Evolutionary conservation across 768 basidiomycete species (phyloP).

Genomic region (Asterophora lycoperdoides): DNA sequence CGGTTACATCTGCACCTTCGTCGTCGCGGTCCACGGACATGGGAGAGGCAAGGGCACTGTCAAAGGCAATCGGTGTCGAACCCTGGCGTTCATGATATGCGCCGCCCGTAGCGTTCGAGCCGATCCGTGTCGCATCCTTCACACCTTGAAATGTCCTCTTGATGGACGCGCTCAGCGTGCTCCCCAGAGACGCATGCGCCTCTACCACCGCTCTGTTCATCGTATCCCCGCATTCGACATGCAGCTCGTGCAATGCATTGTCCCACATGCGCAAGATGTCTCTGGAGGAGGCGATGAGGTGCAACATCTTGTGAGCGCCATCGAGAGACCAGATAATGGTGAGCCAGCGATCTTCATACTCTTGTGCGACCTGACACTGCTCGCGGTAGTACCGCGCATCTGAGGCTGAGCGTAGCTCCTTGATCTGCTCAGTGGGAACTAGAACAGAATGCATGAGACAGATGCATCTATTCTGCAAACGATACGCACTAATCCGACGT

Average conservation of each 20-base stretch:
- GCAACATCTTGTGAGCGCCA: too few species aligned
- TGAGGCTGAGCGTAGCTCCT: slow-evolving; percentile 77
- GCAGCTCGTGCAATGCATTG: too few species aligned
- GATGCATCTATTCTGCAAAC: too few species aligned
- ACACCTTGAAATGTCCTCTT: slow-evolving; percentile 32
- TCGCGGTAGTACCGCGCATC: slow-evolving; percentile 75
- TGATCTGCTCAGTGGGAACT: slow-evolving; percentile 89
- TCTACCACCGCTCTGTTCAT: not conserved
- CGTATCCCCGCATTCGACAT: too few species aligned
- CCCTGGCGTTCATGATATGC: too few species aligned
- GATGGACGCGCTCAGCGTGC: slow-evolving; percentile 27
- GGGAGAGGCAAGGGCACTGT: too few species aligned
- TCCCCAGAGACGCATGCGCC: slow-evolving; percentile 4
- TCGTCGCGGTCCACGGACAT: not conserved
- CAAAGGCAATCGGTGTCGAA: too few species aligned
- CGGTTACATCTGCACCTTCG: slow-evolving; percentile 29
- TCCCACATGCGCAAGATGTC: too few species aligned
- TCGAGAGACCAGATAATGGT: slow-evolving; percentile 76
- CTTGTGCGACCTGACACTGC: slow-evolving; percentile 63
- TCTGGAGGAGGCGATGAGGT: too few species aligned
- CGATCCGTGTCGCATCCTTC: slow-evolving; percentile 17
- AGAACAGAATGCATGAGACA: not conserved
- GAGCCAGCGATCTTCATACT: slow-evolving; percentile 77
- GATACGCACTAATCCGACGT: too few species aligned
- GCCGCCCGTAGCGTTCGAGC: too few species aligned